phyloP scores from a whole-genome alignment of 2,329 filamentous ascomycete species.

The Scleromitrula shiraiana region DNA sequence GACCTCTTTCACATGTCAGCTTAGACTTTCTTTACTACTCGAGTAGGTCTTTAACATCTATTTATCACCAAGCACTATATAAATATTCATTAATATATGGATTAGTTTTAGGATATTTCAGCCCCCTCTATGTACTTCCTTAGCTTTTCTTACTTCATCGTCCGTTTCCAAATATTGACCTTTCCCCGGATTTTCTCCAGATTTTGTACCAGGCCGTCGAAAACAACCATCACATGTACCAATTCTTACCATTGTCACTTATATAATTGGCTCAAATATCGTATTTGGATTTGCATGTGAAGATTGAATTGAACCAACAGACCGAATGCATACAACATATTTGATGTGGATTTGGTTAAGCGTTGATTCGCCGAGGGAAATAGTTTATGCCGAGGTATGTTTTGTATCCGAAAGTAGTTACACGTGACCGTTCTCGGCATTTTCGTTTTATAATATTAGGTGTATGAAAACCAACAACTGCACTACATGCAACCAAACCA shows the following conservation, averaged over 20 bases:
- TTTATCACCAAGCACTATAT: background rate
- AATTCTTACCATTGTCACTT: background rate
- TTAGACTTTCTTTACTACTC: background rate
- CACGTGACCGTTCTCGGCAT: slow-evolving; percentile 1
- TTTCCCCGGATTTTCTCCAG: slow-evolving; percentile 9
- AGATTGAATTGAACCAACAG: too few relatives aligned
- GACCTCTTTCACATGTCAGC: slow-evolving; percentile 9
- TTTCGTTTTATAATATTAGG: background rate
- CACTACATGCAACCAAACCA: too few relatives aligned
- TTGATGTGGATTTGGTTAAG: too few relatives aligned
- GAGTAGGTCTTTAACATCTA: background rate
- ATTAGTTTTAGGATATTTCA: background rate
- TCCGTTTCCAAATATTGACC: background rate
- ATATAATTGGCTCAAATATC: background rate
- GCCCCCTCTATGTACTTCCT: background rate
- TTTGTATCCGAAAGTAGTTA: background rate
- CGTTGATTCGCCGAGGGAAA: too few relatives aligned
- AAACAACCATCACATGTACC: slow-evolving; percentile 1
- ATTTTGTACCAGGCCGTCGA: background rate
- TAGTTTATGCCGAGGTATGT: slow-evolving; percentile 5
- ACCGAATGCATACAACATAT: too few relatives aligned
- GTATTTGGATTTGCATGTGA: slow-evolving; percentile 6
- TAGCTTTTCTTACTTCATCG: background rate
- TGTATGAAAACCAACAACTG: too few relatives aligned
- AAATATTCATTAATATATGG: background rate